Conservation (phyloP, 2,329 filamentous ascomycete genomes). For the Cylindrodendrum hubeiense region DNA sequence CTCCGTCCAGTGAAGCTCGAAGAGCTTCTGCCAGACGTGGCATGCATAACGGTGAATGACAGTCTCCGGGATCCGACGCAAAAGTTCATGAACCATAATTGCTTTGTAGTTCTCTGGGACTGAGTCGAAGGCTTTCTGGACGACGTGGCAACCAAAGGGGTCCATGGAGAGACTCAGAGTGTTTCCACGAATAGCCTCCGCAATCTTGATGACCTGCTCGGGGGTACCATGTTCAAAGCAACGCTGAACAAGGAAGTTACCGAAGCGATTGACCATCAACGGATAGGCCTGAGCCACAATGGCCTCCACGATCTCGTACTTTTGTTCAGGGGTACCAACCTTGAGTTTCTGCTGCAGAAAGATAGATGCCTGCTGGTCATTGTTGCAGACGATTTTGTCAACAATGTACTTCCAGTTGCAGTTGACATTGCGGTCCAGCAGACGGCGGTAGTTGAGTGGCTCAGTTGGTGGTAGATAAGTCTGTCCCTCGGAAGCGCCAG, state of each 20-base stretch:
- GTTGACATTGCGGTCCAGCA: constrained; percentile 94
- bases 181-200: constrained; percentile 92
- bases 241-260: constrained; percentile 97
- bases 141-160: constrained; percentile 96
- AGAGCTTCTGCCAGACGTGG: constrained; percentile 99
- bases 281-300: constrained; percentile 96
- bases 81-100: constrained; percentile 97
- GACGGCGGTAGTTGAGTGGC: constrained; percentile 94
- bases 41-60: constrained; percentile 99
- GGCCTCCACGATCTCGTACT: constrained; percentile 95
- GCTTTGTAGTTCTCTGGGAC: constrained; percentile 98
- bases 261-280: constrained; percentile 98
- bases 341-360: constrained; percentile 99
- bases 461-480: constrained; percentile 90
- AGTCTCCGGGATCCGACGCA: constrained; percentile 95
- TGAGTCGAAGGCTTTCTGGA: constrained; percentile 98
- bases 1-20: constrained; percentile 95
- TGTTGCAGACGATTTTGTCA: constrained; percentile 99
- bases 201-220: constrained; percentile 95
- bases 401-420: constrained; percentile 99
- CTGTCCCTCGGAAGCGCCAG: constrained; percentile 67
- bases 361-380: constrained; percentile 98
- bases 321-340: constrained; percentile 93
- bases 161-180: constrained; percentile 97
- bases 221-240: constrained; percentile 98